Percentiles rank a stretch among this genome's conserved stretches.
Conservation (phyloP, 106 monocot genomes). For the Amphibolis antarctica region DNA sequence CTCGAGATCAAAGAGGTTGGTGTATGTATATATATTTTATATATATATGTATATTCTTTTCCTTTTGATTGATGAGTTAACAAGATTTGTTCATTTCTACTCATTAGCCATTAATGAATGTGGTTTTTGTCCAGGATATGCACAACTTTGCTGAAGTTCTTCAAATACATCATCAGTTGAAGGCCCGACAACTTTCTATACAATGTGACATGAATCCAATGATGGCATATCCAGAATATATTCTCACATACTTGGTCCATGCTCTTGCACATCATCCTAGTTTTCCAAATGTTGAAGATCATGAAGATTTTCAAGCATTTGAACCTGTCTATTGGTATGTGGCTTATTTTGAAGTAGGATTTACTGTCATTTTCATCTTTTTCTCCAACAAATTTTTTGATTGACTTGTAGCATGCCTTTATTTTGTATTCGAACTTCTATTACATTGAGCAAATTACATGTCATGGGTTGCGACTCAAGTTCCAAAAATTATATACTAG, state of each 20-base stretch:
- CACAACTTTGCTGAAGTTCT: conserved; percentile 62
- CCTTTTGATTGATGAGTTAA: not conserved
- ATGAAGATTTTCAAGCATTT: conserved; percentile 37
- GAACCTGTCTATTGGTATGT: conserved; percentile 72
- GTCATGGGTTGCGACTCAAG: too few relatives aligned
- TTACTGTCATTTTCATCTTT: not conserved
- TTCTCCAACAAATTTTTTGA: not conserved
- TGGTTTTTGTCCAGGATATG: conserved; percentile 36
- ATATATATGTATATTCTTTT: not conserved
- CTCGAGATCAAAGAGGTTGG: conserved; percentile 65
- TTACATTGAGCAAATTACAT: too few relatives aligned
- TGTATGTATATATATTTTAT: not conserved
- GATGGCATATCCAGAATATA: conserved; percentile 70
- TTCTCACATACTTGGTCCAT: conserved; percentile 79
- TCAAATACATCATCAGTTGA: conserved; percentile 76
- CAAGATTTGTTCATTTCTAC: not conserved
- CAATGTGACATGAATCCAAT: conserved; percentile 51
- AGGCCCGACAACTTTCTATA: conserved; percentile 59
- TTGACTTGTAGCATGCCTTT: not conserved
- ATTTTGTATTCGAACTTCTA: not conserved
- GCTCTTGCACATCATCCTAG: conserved; percentile 77
- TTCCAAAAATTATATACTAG: too few relatives aligned
- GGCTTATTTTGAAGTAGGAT: not conserved
- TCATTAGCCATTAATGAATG: not conserved
- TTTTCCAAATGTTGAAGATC: conserved; percentile 48